Evolutionary conservation across 495 filamentous ascomycete species (phyloP), one percentile per base, ranked within the genome.

Genomic region (Saxispiralis lemnorum): DNA sequence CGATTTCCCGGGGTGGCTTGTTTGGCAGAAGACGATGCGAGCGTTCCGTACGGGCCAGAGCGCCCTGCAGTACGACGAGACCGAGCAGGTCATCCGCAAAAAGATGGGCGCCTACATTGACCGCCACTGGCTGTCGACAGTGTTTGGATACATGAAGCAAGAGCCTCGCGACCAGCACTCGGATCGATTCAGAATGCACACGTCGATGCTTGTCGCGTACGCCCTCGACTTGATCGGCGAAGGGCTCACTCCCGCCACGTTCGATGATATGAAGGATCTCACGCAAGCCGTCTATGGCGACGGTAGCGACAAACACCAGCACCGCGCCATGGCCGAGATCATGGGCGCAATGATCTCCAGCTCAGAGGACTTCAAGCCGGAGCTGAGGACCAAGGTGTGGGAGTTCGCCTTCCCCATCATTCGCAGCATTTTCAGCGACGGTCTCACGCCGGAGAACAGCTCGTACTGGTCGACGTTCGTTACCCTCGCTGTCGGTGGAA

Each of bases 261-360:
- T 93, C 51, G 71, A 81, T n/a, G 88, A 99, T 39, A 78, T 96
- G 53, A 75, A 92, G 51, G 76, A 86, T 47, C 66, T 89, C 44
- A 71, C 79, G 16, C 66, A 71, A 43, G 67, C 66, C 1, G 75
- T 87, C 2, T 94, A 79, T 51, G 87, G 79, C 17, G 89, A 96
- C 63, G 87, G 92, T 19, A 85, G 76, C 48, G 89, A 99, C 53
- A 99, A 95, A 59, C 92, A 99, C 61, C 87, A 96, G 58, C 89
- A 99, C 56, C 81, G 89, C 35, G 92, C 92, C 7, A 93, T 88
- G 15, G 73, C 92, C 3, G 89, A 99, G 59, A 95, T 99, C 45
- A 67, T 99, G 13, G 83, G 83, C 15, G 84, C 83, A 17, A 57
- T 99, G 52, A 66, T 96, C 9, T 70, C 72, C 35, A 79, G 79